Evolutionary conservation across 768 basidiomycete species (phyloP).

Genomic region (Cantharellus anzutake): DNA sequence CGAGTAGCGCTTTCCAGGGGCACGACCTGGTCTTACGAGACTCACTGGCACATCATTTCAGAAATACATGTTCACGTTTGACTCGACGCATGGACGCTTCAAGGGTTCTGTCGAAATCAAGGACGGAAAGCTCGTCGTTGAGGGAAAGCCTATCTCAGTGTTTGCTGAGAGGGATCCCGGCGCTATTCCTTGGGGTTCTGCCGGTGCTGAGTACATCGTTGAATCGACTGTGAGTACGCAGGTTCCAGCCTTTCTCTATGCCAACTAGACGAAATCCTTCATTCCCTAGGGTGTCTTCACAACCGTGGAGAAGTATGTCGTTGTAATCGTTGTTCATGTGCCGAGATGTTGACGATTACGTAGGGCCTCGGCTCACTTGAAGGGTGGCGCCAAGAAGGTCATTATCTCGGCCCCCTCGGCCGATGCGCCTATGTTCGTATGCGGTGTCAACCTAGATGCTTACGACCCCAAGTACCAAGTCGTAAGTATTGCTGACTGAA

Average conservation of each 20-base stretch:
- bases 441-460: constrained; percentile 84
- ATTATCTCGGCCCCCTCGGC: constrained; percentile 98
- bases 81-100: constrained; percentile 86
- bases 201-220: constrained; percentile 82
- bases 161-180: constrained; percentile 77
- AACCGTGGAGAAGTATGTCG: constrained; percentile 61
- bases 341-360: constrained; percentile 2
- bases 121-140: constrained; percentile 78
- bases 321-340: neutral
- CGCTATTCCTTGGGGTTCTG: constrained; percentile 61
- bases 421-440: constrained; percentile 88
- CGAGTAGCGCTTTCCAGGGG: constrained; percentile 15
- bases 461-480: constrained; percentile 84
- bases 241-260: neutral
- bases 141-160: constrained; percentile 58
- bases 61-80: constrained; percentile 99
- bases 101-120: constrained; percentile 47
- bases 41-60: constrained; percentile 13
- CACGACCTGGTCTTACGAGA: neutral
- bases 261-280: neutral
- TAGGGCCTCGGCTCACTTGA: constrained; percentile 79
- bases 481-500: constrained; percentile 25
- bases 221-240: constrained; percentile 64
- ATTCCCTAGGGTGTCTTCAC: constrained; percentile 77
- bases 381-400: constrained; percentile 99